Base-by-base conservation (phyloP, 2,329 filamentous ascomycete species). In the Cercospora canescens region DNA sequence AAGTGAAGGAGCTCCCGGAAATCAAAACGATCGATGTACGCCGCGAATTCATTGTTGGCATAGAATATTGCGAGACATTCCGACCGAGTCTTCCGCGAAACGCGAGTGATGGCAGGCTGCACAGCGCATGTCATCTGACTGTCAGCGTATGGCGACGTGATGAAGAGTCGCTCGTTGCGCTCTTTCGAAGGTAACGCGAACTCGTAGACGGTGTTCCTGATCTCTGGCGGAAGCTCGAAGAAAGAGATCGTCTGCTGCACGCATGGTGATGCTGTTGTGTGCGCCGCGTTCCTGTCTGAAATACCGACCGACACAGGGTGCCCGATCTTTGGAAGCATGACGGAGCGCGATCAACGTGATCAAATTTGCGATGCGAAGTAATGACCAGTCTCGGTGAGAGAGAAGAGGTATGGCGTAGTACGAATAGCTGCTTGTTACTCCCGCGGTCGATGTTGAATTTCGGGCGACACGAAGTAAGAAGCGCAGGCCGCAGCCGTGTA, bases 181-280 rank as follows among this genome's bases (percentile, higher is more conserved):
- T 61, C 50, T 41, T 48, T 57, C 6, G 48, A 45, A 21, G 58
- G 58, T 18, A 67, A 21, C 8, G 58, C 62, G 37, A 59, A 35
- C 30, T 50, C 63, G 60, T 72, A 74, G 60, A 75, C 64, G 14
- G 26, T 34, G 56, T 71, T 72, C 6, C 70, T 63, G 1, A 71
- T 59, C 35, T 72, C 70, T 21, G 69, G 56, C 2, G 69, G 64
- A 1, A 69, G 45, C 16, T 59, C 57, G 41, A 56, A 41, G 67
- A 67, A 66, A 3, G 52, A 30, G 6, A 28, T 24, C 9, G 56
- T 65, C 45, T 69, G 62, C 39, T 28, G 41, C 7, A 48, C 55
- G 57, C 61, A 48, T 34, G 50, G 12, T 52, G 18, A 55, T 14
- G 48, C 18, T 12, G 35, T 28, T 37, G 32, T 32, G 5, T 24